These are phyloP conservation scores for Penicillium flavigenum DNA, from an alignment of 495 filamentous ascomycete genomes.

Conservation along the genomic window DNA sequence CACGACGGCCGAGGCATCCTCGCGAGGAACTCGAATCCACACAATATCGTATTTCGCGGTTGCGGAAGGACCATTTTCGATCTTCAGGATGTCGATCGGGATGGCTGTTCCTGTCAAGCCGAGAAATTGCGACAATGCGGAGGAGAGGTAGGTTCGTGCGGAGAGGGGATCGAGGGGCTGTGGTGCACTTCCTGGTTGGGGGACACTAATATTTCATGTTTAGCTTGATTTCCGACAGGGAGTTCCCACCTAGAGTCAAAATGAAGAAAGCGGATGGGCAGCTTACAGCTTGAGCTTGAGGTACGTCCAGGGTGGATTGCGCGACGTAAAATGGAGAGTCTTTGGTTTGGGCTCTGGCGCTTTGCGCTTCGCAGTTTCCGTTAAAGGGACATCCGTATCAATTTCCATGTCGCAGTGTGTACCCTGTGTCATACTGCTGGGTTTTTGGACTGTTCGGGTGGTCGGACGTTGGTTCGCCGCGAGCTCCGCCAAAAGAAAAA, in stretches of 20 bases:
- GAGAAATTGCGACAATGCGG: constrained; percentile 76
- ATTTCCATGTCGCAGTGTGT: constrained; percentile 1
- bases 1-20: constrained; percentile 64
- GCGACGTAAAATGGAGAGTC: constrained; percentile 41
- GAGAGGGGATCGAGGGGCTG: constrained; percentile 69
- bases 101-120: constrained; percentile 75
- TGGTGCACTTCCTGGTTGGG: constrained; percentile 29
- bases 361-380: constrained; percentile 34
- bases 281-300: constrained; percentile 48
- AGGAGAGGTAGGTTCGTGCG: constrained; percentile 66
- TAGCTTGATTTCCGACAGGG: neutral
- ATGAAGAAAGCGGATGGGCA: neutral
- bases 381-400: constrained; percentile 1
- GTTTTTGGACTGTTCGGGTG: neutral
- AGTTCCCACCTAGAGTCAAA: neutral
- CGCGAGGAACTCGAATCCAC: constrained; percentile 74
- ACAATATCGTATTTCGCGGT: constrained; percentile 33
- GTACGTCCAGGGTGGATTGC: constrained; percentile 52
- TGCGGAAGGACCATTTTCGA: constrained; percentile 32
- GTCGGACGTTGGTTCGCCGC: constrained; percentile 6
- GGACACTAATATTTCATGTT: constrained; percentile 27
- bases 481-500: constrained; percentile 18
- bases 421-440: constrained; percentile 10
- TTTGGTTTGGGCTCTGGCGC: constrained; percentile 22
- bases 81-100: constrained; percentile 74